phyloP scores from a whole-genome alignment of 2,329 filamentous ascomycete species.

The Xylariaceae sp. region DNA sequence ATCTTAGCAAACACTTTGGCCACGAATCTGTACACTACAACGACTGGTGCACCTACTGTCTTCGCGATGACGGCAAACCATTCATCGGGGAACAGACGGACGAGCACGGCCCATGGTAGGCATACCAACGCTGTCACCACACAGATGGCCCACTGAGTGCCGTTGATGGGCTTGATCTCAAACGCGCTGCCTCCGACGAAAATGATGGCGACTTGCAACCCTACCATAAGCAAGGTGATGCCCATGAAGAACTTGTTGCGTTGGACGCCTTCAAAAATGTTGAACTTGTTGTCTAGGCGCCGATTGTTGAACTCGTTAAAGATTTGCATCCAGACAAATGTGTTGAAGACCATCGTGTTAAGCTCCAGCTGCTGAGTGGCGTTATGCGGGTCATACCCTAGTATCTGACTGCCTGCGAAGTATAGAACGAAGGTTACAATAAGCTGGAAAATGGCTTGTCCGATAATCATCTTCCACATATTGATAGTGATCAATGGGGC shows the following conservation, averaged over 20 bases:
- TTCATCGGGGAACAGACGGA: constrained; percentile 58
- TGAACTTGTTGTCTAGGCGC: constrained; percentile 67
- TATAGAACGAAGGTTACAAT: constrained; percentile 65
- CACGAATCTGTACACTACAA: constrained; percentile 36
- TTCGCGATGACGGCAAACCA: constrained; percentile 45
- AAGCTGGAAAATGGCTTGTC: constrained; percentile 67
- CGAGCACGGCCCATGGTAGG: constrained; percentile 56
- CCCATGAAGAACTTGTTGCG: constrained; percentile 64
- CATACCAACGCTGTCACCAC: constrained; percentile 56
- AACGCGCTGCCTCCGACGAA: constrained; percentile 64
- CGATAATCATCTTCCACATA: constrained; percentile 73
- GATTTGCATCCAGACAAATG: constrained; percentile 76
- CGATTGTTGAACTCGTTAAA: constrained; percentile 74
- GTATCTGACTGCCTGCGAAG: constrained; percentile 64
- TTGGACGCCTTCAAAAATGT: constrained; percentile 64
- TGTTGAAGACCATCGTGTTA: constrained; percentile 71
- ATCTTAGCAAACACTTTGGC: constrained; percentile 31
- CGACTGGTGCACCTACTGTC: constrained; percentile 42
- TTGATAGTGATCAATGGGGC: constrained; percentile 74
- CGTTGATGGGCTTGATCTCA: constrained; percentile 55
- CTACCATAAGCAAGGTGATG: constrained; percentile 64
- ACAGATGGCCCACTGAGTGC: constrained; percentile 61
- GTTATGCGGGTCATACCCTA: constrained; percentile 54
- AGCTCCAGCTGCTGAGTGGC: constrained; percentile 52
- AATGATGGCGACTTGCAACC: constrained; percentile 62